A percentile compares a stretch with the other conserved stretches of the same genome.
phyloP scores from a whole-genome alignment of 306 rosid species.

The Inga oerstediana region DNA sequence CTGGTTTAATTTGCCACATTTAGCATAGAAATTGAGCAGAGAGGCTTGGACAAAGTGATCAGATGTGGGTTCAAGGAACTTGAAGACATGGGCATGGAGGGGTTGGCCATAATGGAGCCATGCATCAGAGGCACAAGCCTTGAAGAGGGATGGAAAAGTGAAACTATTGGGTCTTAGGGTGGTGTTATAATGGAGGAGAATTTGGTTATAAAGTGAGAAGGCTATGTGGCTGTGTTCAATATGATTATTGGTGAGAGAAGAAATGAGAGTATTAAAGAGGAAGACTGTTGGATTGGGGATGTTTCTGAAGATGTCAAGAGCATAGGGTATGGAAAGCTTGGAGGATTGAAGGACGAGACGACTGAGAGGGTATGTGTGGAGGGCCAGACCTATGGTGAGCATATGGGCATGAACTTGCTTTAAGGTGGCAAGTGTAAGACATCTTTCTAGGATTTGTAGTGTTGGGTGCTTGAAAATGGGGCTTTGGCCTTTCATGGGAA shows the following conservation, averaged over 20 bases:
- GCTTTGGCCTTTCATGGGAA: slow-evolving; percentile 32
- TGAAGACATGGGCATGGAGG: slow-evolving; percentile 52
- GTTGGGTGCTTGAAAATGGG: slow-evolving; percentile 38
- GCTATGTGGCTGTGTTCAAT: slow-evolving; percentile 31
- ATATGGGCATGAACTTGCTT: slow-evolving; percentile 50
- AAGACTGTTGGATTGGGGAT: slow-evolving; percentile 47
- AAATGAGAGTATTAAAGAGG: slow-evolving; percentile 54
- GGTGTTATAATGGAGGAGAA: slow-evolving; percentile 25
- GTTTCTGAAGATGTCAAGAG: slow-evolving; percentile 35
- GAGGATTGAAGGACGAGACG: slow-evolving; percentile 41
- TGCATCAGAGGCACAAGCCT: slow-evolving; percentile 35
- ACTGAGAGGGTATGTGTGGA: slow-evolving; percentile 45
- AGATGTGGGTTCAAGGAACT: slow-evolving; percentile 47
- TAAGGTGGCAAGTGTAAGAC: slow-evolving; percentile 25
- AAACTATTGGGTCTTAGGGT: slow-evolving; percentile 45
- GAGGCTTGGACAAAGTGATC: slow-evolving; percentile 52
- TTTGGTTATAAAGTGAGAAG: slow-evolving; percentile 37
- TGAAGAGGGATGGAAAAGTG: slow-evolving; percentile 57
- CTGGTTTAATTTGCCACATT: slow-evolving; percentile 40
- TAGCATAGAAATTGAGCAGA: slow-evolving; percentile 47
- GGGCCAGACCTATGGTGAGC: slow-evolving; percentile 41
- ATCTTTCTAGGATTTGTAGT: slow-evolving; percentile 34
- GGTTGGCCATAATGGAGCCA: slow-evolving; percentile 42
- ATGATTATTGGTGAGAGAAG: slow-evolving; percentile 30
- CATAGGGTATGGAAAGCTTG: slow-evolving; percentile 34